Base-by-base conservation (phyloP, 1,139 yeast genomes). In the Blastobotrys serpentis region DNA sequence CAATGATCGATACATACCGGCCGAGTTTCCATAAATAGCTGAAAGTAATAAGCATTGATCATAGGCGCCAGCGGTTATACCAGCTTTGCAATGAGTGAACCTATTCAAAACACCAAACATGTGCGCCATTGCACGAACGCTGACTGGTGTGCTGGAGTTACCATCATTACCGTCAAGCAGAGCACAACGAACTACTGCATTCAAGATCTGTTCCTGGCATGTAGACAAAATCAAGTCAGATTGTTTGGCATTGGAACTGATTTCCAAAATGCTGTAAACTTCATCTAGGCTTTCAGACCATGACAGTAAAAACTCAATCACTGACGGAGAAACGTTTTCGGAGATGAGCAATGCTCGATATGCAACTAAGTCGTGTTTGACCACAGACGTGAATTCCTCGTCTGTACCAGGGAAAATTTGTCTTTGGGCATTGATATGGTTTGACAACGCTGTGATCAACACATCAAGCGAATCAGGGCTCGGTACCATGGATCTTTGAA, bases 41-140 rank as follows among this genome's bases (percentile, higher is more conserved):
- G 63, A 57, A 5, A 59, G 51, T 14, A 57, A 50, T 18, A 64
- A 41, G 33, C 63, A 60, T 42, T 53, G 52, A 42, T 64, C 64
- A 6, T 60, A 46, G n/a, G 67, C 64, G 16, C 52, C 62, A 1
- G 53, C 43, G 0, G 57, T 53, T 22, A 66, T 55, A 1, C 65
- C 65, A 0, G 50, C 49, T 4, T 59, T 47, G 13, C 53, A 46
- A 8, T 48, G 47, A 19, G 48, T 50, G 43, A 64, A 58, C 40
- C 70, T 50, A 23, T 55, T 56, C 43, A 66, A 47, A 4, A 64
- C 52, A 2, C 67, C 69, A 52, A 65, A 64, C 57, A 64, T 55
- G 38, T 59, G 62, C 4, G 68, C 66, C 66, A 65, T 60, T 10
- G 63, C 59, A 17, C 55, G 44, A n/a, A 56, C 50, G 42, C 52